Base-by-base conservation (phyloP, 1,284 basidiomycete genomes). In the Binderoboletus segoi region DNA sequence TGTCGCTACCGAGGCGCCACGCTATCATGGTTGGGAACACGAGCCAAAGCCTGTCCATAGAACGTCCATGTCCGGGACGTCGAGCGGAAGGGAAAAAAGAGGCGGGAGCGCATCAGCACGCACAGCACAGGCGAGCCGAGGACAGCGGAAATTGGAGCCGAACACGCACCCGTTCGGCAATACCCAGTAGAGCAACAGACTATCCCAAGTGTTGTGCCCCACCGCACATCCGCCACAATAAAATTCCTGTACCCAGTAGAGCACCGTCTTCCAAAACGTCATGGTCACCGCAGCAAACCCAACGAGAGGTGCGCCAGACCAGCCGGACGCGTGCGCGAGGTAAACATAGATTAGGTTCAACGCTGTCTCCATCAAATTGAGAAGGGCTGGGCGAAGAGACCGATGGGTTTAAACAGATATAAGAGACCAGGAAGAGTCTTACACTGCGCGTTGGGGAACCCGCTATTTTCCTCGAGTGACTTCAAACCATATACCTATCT, bases 381-480 rank as follows among this genome's bases (percentile, higher is more conserved):
- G 72, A 24, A 88, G 67, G 13, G 92, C 93, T 92, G 49, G 33
- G 40, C 28, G 37, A 55, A 35, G 24, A 32, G 12, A 15, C 23
- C 35, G 46, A 10, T 21, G 16, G 8, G 44, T 24, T 33, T 23
- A 28, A 28, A 23, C 4, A 24, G 23, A 24, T 8, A 24, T 28
- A 18, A 52, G 8, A 8, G 8, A 16, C 1, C 1, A 7, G 20
- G 24, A 23, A 30, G 24, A 52, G 3, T 67, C 83, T 60, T 64
- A 92, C 92, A 82, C 77, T 96, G 94, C 2, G 94, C 94, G 63
- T 85, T 91, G 13, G 93, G 87, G 73, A 96, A 97, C 0, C 94
- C 94, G 57, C 89, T 82, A 21, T 83, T 82, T 1, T 77, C 71
- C 57, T 87, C 73, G 44, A 86, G 79, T 0, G 89, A 82, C 32